A percentile compares a stretch with the other conserved stretches of the same genome.
phyloP scores from a whole-genome alignment of 306 rosid genomes.

The Cucurbita moschata region DNA sequence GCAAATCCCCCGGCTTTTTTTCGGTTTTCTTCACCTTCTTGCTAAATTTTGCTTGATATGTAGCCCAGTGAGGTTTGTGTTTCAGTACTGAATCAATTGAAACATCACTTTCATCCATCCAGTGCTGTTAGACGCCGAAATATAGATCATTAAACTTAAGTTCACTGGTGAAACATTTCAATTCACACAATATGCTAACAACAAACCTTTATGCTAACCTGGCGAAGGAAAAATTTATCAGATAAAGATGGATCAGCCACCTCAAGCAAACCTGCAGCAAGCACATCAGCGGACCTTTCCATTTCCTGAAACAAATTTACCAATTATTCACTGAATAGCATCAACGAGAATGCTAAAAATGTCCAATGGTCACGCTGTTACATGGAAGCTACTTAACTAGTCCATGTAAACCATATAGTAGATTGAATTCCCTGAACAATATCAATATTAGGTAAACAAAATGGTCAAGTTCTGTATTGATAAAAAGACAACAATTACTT shows the following conservation, averaged over 20 bases:
- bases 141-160: constrained; percentile 3
- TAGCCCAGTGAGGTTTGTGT: constrained; percentile 94
- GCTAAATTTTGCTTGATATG: constrained; percentile 43
- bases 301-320: constrained; percentile 49
- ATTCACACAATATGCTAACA: not conserved
- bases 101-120: constrained; percentile 59
- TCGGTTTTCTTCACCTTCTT: constrained; percentile 40
- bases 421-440: constrained; percentile 5
- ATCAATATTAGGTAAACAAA: not conserved
- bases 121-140: constrained; percentile 26
- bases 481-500: constrained; percentile 36
- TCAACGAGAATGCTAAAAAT: not conserved
- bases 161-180: not conserved
- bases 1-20: constrained; percentile 63
- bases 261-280: constrained; percentile 99
- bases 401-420: constrained; percentile 3
- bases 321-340: not conserved
- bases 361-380: not conserved
- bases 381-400: not conserved
- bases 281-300: constrained; percentile 93
- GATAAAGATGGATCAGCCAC: constrained; percentile 92
- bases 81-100: constrained; percentile 68
- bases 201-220: constrained; percentile 21
- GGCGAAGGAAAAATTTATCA: constrained; percentile 70
- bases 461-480: not conserved